phyloP scores from a whole-genome alignment of 345 rosid species.

The Cardamine chenopodiifolia region DNA sequence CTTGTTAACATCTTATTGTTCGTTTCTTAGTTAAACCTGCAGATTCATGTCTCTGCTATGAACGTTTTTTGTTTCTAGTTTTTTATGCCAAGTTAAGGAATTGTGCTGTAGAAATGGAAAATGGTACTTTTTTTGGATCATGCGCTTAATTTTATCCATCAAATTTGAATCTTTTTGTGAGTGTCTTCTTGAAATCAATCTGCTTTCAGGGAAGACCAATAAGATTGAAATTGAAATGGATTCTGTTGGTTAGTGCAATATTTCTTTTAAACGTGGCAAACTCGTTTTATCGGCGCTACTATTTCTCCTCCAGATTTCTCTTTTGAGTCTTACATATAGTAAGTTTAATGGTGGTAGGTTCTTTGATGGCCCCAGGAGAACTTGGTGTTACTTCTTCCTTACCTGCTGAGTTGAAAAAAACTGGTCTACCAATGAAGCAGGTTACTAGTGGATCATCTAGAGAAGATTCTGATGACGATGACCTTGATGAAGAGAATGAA shows the following conservation, averaged over 20 bases:
- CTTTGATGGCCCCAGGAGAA: slow-evolving; percentile 46
- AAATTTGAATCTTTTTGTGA: slow-evolving; percentile 25
- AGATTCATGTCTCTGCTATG: slow-evolving; percentile 2
- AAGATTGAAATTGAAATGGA: not conserved
- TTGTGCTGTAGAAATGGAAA: slow-evolving; percentile 1
- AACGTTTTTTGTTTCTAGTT: slow-evolving; percentile 2
- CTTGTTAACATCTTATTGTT: not conserved
- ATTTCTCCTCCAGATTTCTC: not conserved
- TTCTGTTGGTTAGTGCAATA: not conserved
- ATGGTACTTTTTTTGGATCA: slow-evolving; percentile 11
- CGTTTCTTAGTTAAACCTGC: not conserved
- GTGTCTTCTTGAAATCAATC: not conserved
- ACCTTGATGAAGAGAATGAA: slow-evolving; percentile 84
- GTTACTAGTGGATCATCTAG: slow-evolving; percentile 88
- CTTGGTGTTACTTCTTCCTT: slow-evolving; percentile 51
- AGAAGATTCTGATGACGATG: slow-evolving; percentile 91
- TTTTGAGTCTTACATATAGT: slow-evolving; percentile 21
- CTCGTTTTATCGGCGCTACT: not conserved
- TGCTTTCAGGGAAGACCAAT: not conserved
- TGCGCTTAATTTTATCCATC: not conserved
- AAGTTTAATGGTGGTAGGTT: slow-evolving; percentile 46
- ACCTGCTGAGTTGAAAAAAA: slow-evolving; percentile 47
- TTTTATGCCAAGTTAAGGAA: slow-evolving; percentile 3
- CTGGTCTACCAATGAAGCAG: slow-evolving; percentile 60
- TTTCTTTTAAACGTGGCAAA: not conserved